Evolutionary conservation across 805 yeast species (phyloP), one percentile per base, ranked within the genome.

Genomic region (Wickerhamomyces subpelliculosus): DNA sequence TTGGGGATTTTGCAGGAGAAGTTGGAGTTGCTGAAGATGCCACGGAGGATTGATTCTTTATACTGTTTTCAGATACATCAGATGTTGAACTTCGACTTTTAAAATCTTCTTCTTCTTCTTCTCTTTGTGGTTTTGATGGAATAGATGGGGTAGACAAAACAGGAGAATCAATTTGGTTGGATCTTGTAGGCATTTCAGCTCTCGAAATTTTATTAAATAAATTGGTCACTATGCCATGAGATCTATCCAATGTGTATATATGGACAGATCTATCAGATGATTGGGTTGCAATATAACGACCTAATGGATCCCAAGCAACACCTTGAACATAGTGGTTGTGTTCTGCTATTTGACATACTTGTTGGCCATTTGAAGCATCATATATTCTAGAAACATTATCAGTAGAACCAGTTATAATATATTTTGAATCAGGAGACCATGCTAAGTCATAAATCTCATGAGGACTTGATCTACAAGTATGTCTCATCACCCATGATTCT

Each of bases 261-360:
- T 78, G 79, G 11, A 90, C 80, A 2, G 86, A 70, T 42, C 96
- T 64, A 61, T 93, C 98, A 11, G 96, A 94, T 20, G 93, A 78
- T 57, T 89, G 96, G 7, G 96, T 83, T 1, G 89, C 86, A 5
- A 93, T 59, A 47, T 60, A 86, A 56, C 82, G 76, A 45, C 82
- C 78, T 38, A 66, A 55, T 8, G 98, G 98, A 57, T 93, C 98
- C 97, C 97, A 93, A 0, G 83, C 69, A 5, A 93, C 90, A 3
- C 99, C 99, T 60, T 93, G 99, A 3, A 93, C 94, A 50, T 86
- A 90, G 58, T 89, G 96, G 34, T 67, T 66, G 59, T 93, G 97
- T 41, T 84, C 86, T 6, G 75, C 75, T 42, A 80, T 66, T 47
- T 77, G 81, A 21, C 67, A 58, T 1, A 82, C 64, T 47, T 78